Conservation (phyloP, 495 filamentous ascomycete species). For the Talaromyces stipitatus region DNA sequence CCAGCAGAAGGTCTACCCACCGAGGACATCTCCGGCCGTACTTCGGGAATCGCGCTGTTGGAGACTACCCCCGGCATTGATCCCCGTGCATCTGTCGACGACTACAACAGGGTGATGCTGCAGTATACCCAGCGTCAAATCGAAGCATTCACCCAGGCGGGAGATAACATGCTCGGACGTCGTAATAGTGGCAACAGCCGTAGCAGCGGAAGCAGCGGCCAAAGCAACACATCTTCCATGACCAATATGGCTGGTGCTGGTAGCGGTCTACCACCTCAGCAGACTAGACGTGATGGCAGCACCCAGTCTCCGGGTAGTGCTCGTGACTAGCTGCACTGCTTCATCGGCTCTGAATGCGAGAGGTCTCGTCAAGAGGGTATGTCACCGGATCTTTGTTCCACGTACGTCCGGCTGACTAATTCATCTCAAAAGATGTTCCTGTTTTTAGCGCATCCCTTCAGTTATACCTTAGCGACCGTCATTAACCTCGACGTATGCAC, state of each 20-base stretch:
- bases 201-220: constrained; percentile 28
- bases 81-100: constrained; percentile 28
- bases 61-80: not conserved
- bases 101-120: constrained; percentile 40
- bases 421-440: too few species aligned
- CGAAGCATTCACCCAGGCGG: constrained; percentile 27
- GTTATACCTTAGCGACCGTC: too few species aligned
- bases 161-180: constrained; percentile 13
- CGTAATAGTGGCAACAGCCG: constrained; percentile 15
- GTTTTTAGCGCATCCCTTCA: too few species aligned
- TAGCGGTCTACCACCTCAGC: not conserved
- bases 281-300: not conserved
- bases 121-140: constrained; percentile 40
- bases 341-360: not conserved
- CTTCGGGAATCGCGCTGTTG: not conserved
- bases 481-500: too few species aligned
- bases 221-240: constrained; percentile 12
- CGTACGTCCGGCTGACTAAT: too few species aligned
- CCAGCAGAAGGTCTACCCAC: constrained; percentile 1
- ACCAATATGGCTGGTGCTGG: constrained; percentile 5
- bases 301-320: not conserved
- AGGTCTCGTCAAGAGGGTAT: not conserved
- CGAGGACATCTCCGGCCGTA: not conserved
- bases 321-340: not conserved
- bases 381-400: too few species aligned